phyloP scores from a whole-genome alignment of 2,329 filamentous ascomycete species.

The Epicoccum nigrum region DNA sequence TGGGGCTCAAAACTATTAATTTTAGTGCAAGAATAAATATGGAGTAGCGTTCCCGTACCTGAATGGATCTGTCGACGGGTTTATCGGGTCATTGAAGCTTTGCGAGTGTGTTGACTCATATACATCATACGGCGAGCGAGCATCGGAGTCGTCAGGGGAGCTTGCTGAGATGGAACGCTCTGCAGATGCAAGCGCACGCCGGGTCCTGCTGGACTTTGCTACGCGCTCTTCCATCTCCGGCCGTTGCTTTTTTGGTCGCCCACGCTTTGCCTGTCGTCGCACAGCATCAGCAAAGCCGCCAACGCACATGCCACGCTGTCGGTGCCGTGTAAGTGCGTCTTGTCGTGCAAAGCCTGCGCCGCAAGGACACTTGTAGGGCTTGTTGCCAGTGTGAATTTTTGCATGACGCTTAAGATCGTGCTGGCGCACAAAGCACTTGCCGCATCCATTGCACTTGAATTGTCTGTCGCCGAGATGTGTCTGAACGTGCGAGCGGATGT shows the following conservation, averaged over 20 bases:
- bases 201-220: conserved; percentile 62
- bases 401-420: conserved; percentile 97
- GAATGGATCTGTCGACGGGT: conserved; percentile 40
- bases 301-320: conserved; percentile 94
- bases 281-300: conserved; percentile 87
- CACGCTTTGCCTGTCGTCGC: conserved; percentile 70
- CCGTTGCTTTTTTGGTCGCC: conserved; percentile 67
- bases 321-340: conserved; percentile 91
- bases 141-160: conserved; percentile 41
- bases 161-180: conserved; percentile 43
- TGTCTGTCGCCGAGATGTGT: conserved; percentile 96
- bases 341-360: conserved; percentile 94
- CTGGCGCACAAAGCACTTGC: conserved; percentile 95
- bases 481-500: conserved; percentile 98
- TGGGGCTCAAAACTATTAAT: conserved; percentile 37
- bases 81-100: conserved; percentile 39
- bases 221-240: conserved; percentile 64
- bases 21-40: conserved; percentile 21
- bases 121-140: conserved; percentile 35
- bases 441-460: conserved; percentile 90
- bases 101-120: conserved; percentile 33
- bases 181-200: conserved; percentile 46
- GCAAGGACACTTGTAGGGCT: conserved; percentile 93
- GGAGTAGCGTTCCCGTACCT: conserved; percentile 28
- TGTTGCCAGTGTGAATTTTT: conserved; percentile 96